These are phyloP conservation scores for Sugiyamaella smithiae DNA, from an alignment of 805 yeast genomes.

Conservation along the genomic window DNA sequence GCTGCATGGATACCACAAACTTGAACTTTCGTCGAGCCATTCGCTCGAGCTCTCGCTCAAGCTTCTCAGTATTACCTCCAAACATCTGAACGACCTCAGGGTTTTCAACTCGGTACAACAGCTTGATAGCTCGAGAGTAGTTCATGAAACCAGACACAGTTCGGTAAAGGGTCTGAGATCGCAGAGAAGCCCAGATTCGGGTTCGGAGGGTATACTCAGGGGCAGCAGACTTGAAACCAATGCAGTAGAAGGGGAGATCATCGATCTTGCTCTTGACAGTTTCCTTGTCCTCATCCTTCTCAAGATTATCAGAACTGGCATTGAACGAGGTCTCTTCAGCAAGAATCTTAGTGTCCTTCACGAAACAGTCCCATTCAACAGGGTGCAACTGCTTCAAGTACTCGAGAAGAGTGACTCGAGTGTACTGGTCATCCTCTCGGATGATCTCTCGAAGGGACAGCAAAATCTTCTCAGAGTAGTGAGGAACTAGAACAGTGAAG, in stretches of 20 bases:
- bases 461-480: conserved; percentile 90
- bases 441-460: conserved; percentile 93
- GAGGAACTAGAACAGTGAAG: conserved; percentile 94
- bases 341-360: conserved; percentile 89
- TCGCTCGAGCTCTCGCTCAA: conserved; percentile 87
- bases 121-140: conserved; percentile 92
- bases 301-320: conserved; percentile 34
- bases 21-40: conserved; percentile 79
- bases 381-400: conserved; percentile 94
- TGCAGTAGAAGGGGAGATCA: conserved; percentile 90
- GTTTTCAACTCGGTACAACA: conserved; percentile 90
- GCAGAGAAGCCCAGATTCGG: conserved; percentile 96
- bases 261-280: conserved; percentile 82
- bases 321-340: conserved; percentile 53
- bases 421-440: conserved; percentile 94
- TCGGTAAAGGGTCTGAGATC: conserved; percentile 95
- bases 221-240: conserved; percentile 96
- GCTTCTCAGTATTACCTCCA: conserved; percentile 97
- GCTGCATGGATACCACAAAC: conserved; percentile 84
- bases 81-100: conserved; percentile 94
- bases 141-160: conserved; percentile 99
- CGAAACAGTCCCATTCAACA: conserved; percentile 96
- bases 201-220: conserved; percentile 96
- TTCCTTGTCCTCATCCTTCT: conserved; percentile 56
- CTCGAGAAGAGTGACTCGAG: conserved; percentile 90